A percentile compares a stretch with the other conserved stretches of the same genome.
These are phyloP conservation scores for Coniochaeta prunicola DNA, from an alignment of 2,329 filamentous ascomycete genomes.

Conservation along the genomic window DNA sequence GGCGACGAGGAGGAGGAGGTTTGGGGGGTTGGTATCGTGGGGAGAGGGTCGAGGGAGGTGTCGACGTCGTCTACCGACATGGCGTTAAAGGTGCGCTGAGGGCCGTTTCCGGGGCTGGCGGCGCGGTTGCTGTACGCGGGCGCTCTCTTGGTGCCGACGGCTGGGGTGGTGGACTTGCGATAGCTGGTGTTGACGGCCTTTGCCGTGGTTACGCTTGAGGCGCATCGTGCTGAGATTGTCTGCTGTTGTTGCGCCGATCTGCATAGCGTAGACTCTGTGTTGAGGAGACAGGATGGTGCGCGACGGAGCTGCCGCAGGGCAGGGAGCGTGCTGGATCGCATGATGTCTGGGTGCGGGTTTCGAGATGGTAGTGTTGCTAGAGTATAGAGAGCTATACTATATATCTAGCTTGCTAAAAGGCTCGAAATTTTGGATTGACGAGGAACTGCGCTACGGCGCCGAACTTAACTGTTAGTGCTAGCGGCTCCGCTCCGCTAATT, in stretches of 20 bases:
- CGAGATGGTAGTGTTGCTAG: conserved; percentile 1
- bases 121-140: conserved; percentile 10
- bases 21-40: conserved; percentile 2
- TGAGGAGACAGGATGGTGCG: conserved; percentile 6
- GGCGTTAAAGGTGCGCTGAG: conserved; percentile 17
- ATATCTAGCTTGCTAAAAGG: conserved; percentile 1
- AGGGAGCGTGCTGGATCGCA: conserved; percentile 15
- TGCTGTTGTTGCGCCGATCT: not conserved
- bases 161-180: not conserved
- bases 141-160: not conserved
- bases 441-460: not conserved
- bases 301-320: conserved; percentile 9
- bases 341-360: conserved; percentile 8
- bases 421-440: conserved; percentile 3
- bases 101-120: conserved; percentile 12
- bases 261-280: not conserved
- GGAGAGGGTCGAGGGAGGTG: conserved; percentile 7
- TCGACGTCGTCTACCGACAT: conserved; percentile 24
- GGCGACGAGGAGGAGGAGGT: conserved; percentile 10
- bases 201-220: not conserved
- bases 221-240: not conserved
- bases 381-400: not conserved
- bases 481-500: not conserved
- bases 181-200: not conserved
- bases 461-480: not conserved